Base-by-base conservation (phyloP, 192 early-diverging fungal genomes). In the Coemansia sp. region DNA sequence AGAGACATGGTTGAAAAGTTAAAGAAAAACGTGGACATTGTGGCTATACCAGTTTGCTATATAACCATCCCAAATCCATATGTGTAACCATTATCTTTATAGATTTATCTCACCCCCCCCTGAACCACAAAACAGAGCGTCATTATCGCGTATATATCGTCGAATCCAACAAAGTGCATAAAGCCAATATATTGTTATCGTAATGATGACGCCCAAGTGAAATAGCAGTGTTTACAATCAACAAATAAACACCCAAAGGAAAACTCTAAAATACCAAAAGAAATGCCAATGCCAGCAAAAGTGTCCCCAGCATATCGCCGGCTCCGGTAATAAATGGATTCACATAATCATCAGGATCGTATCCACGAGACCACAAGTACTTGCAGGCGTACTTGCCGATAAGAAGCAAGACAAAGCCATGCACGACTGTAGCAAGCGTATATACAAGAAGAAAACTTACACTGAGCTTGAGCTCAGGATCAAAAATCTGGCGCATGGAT, bases 331-430 rank as follows among this genome's bases (percentile, higher is more conserved):
- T 86, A 19, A 83, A 52, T 8, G 46, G 58, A 47, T 60, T 51
- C 49, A 67, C 59, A 35, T 85, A 91, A 66, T 91, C 88, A 49
- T 91, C 89, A 11, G 89, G 89, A 51, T 91, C 87, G 44, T 91
- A 88, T 12, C 81, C 76, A n/a, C 75, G 62, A n/a, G 68, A 54
- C 89, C 89, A 91, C 42, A 87, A 78, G 13, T 62, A 37, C 8
- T 69, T 57, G 14, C 86, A 88, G 46, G 82, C 80, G 11, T 63
- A 59, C 41, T 80, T 78, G 15, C 81, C 83, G 58, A 91, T 67
- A 16, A 65, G 51, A 38, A 90, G 65, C 5, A 87, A 68, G 6
- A 80, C 57, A 16, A 79, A 61, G 2, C 80, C 82, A 62, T 83
- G 83, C 47, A 83, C 50, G 35, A 82, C 58, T 3, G 78, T 80